A percentile compares a stretch with the other conserved stretches of the same genome.
These are phyloP conservation scores for Gossypium raimondii DNA, from an alignment of 345 rosid genomes.

Conservation along the genomic window DNA sequence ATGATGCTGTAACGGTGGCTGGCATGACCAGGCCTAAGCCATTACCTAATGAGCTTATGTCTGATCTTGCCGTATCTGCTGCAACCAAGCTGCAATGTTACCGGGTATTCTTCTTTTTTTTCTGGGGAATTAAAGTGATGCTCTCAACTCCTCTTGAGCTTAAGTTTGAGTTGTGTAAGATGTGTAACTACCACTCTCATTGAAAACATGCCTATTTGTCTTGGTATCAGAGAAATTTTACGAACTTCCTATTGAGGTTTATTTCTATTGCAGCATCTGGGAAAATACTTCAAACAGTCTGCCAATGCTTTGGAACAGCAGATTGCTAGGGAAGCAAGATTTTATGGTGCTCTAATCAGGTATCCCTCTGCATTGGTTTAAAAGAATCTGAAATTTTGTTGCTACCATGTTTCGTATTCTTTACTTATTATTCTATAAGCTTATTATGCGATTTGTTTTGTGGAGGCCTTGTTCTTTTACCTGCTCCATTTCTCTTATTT, in stretches of 20 bases:
- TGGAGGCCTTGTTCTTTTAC: constrained; percentile 10
- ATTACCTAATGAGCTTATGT: constrained; percentile 58
- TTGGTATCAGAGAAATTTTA: not conserved
- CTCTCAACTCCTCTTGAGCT: not conserved
- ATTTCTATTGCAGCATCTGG: constrained; percentile 56
- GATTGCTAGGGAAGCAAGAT: constrained; percentile 79
- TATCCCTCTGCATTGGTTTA: constrained; percentile 20
- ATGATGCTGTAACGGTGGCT: constrained; percentile 82
- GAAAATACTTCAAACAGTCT: constrained; percentile 89
- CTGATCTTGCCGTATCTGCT: constrained; percentile 81
- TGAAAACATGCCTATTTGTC: not conserved
- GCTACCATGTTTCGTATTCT: not conserved
- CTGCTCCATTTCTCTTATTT: not conserved
- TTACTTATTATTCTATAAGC: constrained; percentile 10
- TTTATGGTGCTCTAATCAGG: constrained; percentile 97
- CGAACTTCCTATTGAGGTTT: constrained; percentile 4
- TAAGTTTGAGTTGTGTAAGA: not conserved
- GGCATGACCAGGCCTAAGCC: constrained; percentile 80
- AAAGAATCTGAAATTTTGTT: constrained; percentile 1
- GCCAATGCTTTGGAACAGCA: constrained; percentile 85
- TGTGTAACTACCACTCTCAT: not conserved
- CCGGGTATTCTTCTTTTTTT: constrained; percentile 45
- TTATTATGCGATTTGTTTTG: not conserved
- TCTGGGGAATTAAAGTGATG: constrained; percentile 6
- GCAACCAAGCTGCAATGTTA: constrained; percentile 89